These are phyloP conservation scores for Rutstroemia sp. DNA, from an alignment of 2,329 filamentous ascomycete genomes.

Conservation along the genomic window DNA sequence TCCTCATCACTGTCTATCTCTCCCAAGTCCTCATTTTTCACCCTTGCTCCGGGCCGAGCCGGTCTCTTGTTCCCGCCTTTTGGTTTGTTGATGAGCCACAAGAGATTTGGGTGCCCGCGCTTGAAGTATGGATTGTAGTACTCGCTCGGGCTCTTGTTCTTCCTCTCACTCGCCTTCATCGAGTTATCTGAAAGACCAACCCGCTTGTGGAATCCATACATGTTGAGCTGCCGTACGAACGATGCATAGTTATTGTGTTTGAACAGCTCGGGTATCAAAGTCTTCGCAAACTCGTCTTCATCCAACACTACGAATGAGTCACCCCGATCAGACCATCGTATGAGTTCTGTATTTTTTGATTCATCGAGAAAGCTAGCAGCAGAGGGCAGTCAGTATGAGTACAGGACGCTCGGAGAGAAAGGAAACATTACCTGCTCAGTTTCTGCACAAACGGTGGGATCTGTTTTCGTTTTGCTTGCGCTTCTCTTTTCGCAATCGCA, in stretches of 20 bases:
- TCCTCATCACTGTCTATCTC: constrained; percentile 68
- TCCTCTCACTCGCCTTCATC: constrained; percentile 93
- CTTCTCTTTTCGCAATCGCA: constrained; percentile 75
- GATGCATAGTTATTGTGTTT: constrained; percentile 76
- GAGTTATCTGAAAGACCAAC: constrained; percentile 92
- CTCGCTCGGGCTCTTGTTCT: constrained; percentile 96
- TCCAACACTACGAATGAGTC: constrained; percentile 96
- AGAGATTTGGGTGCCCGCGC: constrained; percentile 80
- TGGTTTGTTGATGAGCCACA: constrained; percentile 96
- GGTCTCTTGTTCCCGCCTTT: constrained; percentile 60
- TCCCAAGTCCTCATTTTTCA: constrained; percentile 54
- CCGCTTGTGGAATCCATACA: constrained; percentile 61
- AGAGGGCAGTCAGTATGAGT: constrained; percentile 23
- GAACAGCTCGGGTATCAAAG: constrained; percentile 66
- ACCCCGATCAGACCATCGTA: constrained; percentile 93
- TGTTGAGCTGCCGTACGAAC: constrained; percentile 65
- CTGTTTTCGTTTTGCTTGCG: constrained; percentile 84
- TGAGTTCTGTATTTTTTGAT: constrained; percentile 86
- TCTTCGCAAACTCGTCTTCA: constrained; percentile 80
- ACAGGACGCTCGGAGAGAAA: constrained; percentile 2
- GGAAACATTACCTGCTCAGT: constrained; percentile 70
- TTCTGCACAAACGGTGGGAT: constrained; percentile 98
- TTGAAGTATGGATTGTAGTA: constrained; percentile 97
- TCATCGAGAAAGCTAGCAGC: constrained; percentile 77
- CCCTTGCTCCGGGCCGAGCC: constrained; percentile 38